Evolutionary conservation across 805 yeast genomes (phyloP).

Genomic region (Yarrowia porcina): DNA sequence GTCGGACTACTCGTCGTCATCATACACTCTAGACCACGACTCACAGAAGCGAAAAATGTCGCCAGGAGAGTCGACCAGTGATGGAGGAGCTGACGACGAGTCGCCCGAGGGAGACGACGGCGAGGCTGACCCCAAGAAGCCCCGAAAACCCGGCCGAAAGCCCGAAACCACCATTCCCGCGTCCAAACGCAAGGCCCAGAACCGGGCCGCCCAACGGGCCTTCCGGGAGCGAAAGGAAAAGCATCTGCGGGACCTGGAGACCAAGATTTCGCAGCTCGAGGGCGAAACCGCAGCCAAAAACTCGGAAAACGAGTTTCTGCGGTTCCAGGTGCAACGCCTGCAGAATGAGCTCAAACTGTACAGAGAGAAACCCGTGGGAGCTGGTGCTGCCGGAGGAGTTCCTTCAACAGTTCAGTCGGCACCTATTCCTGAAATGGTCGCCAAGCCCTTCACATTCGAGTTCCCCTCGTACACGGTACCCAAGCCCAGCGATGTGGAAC

Average conservation of each 20-base stretch:
- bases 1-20: neutral
- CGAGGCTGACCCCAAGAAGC: constrained; percentile 14
- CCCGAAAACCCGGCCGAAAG: constrained; percentile 66
- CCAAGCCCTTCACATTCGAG: constrained; percentile 46
- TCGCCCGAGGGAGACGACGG: constrained; percentile 14
- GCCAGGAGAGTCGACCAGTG: neutral
- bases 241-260: constrained; percentile 80
- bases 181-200: constrained; percentile 90
- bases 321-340: constrained; percentile 71
- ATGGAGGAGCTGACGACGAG: constrained; percentile 18
- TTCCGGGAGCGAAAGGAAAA: constrained; percentile 90
- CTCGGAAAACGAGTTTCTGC: constrained; percentile 68
- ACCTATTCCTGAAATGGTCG: constrained; percentile 1
- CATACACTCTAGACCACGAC: constrained; percentile 10
- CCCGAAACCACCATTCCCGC: constrained; percentile 76
- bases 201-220: constrained; percentile 97
- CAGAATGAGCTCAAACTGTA: constrained; percentile 66
- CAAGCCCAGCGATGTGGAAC: neutral
- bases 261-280: constrained; percentile 69
- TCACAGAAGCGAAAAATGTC: constrained; percentile 9
- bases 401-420: constrained; percentile 27
- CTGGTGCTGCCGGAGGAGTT: neutral
- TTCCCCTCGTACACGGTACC: constrained; percentile 48
- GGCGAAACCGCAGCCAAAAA: constrained; percentile 62
- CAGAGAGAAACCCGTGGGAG: constrained; percentile 40